Evolutionary conservation across 192 early-diverging fungal genomes (phyloP).

Genomic region (Mortierella claussenii): DNA sequence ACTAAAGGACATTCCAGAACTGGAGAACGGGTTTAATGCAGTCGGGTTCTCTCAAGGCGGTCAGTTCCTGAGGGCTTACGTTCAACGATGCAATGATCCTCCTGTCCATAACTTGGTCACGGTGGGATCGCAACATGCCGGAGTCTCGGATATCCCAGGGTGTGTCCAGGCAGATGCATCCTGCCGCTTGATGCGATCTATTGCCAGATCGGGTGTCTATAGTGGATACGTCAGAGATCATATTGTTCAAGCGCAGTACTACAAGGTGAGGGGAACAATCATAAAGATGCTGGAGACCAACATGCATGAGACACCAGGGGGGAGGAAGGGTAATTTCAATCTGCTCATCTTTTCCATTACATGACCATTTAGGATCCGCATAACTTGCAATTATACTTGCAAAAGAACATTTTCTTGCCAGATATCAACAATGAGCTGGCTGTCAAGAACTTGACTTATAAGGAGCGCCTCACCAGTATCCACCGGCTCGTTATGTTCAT

Average conservation of each 20-base stretch:
- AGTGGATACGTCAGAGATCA: constrained; percentile 83
- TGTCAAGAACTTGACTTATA: constrained; percentile 68
- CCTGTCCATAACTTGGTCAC: constrained; percentile 83
- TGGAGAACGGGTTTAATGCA: constrained; percentile 85
- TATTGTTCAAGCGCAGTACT: constrained; percentile 96
- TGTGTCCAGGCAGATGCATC: constrained; percentile 65
- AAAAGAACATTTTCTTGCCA: constrained; percentile 86
- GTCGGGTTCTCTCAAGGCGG: constrained; percentile 90
- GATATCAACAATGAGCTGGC: constrained; percentile 85
- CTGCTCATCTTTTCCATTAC: too few relatives aligned
- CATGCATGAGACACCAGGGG: too few relatives aligned
- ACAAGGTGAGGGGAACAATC: too few relatives aligned
- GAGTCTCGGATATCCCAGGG: constrained; percentile 83
- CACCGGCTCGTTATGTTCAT: constrained; percentile 85
- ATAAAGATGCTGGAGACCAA: too few relatives aligned
- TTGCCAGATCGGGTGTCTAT: constrained; percentile 87
- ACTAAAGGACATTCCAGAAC: constrained; percentile 65
- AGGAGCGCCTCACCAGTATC: constrained; percentile 64
- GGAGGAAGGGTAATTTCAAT: too few relatives aligned
- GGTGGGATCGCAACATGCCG: constrained; percentile 84
- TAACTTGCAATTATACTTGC: constrained; percentile 75
- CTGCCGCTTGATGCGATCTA: constrained; percentile 81
- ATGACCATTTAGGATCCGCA: constrained; percentile 59
- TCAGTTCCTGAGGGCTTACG: constrained; percentile 72
- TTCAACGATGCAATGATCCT: constrained; percentile 84